Percentiles rank a stretch among this genome's conserved stretches.
phyloP scores from a whole-genome alignment of 2,329 filamentous ascomycete species.

The Neofusicoccum umdonicola region DNA sequence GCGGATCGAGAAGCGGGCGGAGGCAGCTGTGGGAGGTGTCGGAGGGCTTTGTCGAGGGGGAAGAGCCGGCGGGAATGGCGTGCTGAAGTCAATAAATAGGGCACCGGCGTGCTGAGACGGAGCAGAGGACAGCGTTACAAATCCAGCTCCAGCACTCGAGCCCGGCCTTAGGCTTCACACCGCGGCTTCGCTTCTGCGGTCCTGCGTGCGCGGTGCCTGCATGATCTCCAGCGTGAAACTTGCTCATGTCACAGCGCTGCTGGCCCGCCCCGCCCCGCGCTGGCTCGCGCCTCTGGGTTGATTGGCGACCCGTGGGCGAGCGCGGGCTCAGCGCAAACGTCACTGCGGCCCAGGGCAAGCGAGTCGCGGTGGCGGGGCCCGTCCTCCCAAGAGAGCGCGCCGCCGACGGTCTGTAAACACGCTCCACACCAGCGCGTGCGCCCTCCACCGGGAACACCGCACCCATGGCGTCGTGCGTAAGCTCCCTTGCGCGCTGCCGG shows the following conservation, averaged over 20 bases:
- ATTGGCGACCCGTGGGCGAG: background rate
- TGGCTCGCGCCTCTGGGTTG: background rate
- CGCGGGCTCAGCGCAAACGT: slow-evolving; percentile 1
- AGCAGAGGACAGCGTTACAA: slow-evolving; percentile 7
- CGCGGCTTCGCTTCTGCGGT: slow-evolving; percentile 2
- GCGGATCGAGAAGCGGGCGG: background rate
- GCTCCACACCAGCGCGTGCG: background rate
- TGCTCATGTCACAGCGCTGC: slow-evolving; percentile 28
- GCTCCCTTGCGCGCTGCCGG: background rate
- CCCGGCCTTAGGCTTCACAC: background rate
- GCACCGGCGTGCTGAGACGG: background rate
- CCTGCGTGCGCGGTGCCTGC: background rate
- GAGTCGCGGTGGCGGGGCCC: background rate
- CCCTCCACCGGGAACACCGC: background rate
- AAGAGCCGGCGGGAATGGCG: background rate
- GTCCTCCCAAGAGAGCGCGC: background rate
- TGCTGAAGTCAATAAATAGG: slow-evolving; percentile 11
- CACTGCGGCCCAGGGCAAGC: slow-evolving; percentile 3
- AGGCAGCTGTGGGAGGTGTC: background rate
- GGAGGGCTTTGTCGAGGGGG: background rate
- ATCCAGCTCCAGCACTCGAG: background rate
- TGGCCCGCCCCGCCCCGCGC: slow-evolving; percentile 2
- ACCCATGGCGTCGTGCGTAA: slow-evolving; percentile 26
- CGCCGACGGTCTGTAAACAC: slow-evolving; percentile 5
- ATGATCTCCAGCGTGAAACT: slow-evolving; percentile 28